Base-by-base conservation (phyloP, 2,329 filamentous ascomycete species). In the Cercospora janseana region DNA sequence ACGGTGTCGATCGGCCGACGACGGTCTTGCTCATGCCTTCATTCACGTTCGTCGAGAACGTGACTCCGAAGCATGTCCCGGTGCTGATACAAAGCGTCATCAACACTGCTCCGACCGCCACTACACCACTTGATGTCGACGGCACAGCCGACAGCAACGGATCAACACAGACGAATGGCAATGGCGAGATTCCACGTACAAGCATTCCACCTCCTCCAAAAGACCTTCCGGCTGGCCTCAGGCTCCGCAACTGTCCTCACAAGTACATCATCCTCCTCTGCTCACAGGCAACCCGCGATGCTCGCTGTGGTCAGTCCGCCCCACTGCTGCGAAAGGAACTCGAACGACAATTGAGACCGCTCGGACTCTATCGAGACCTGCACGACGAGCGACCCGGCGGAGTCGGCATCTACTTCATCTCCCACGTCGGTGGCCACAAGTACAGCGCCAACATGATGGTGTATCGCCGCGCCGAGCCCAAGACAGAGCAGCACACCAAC, bases 381-480 rank as follows among this genome's bases (percentile, higher is more conserved):
- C 83, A 94, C 65, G 93, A 98, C 67, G 84, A 90, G 68, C 75
- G 93, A 51, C 89, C 91, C 0, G 92, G 92, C 8, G 93, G 93
- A 9, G 92, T 96, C 4, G 92, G 89, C 0, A 88, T 98, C 58
- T 95, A 95, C 72, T 97, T 96, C 67, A 94, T 97, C 65, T 92
- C 84, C 60, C 93, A 98, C 66, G 90, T 96, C 2, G 93, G 93
- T 21, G 93, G 93, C 0, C 93, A 98, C 75, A 96, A 96, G 74
- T 97, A 95, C 72, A 84, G 85, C 38, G 93, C 93, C 21, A 98
- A 98, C 63, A 82, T 97, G 61, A 87, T 98, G 75, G 77, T 98
- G 1, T 97, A 98, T 69, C 80, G 93, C 7, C 78, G 79, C 13
- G 75, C 77, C 6, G 70, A 66, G 26, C 48, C 52, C 34, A 60